Evolutionary conservation across 495 filamentous ascomycete genomes (phyloP), one percentile per base, ranked within the genome.

Genomic region (Penicillium goetzii): DNA sequence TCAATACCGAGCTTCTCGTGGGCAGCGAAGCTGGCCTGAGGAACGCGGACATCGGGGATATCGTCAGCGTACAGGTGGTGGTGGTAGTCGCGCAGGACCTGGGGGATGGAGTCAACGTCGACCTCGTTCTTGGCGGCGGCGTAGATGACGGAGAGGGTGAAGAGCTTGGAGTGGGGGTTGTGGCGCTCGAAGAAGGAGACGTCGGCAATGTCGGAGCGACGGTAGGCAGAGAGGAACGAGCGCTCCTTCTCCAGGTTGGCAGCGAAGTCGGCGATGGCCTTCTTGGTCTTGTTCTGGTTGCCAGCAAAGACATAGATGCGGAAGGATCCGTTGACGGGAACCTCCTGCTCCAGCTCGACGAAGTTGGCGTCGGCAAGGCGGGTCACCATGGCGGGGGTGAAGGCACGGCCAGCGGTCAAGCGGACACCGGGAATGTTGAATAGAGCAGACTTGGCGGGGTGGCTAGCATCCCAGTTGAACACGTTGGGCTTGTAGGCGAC

Each of bases 31-130:
- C 78, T 78, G 21, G 89, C 88, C 50, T 88, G 78, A 0, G 89
- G 89, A 2, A 90, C 87, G 14, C 85, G 80, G 47, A 82, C 77
- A 73, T 94, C 90, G 82, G 88, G 89, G 45, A 91, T 83, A 75
- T 96, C 90, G 66, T 97, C 92, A 6, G 92, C 89, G 69, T 96
- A 97, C 50, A 97, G 83, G 73, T 95, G 89, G 66, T 93, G 86
- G 63, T 87, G 81, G 77, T 96, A 96, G 58, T 90, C 80, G 2
- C 85, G 86, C 33, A 94, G 79, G 14, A 90, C 68, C 41, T 83
- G 77, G 26, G 92, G 92, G 28, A 94, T 80, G 21, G 83, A 78
- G 17, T 79, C 67, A 58, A 95, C 86, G 66, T 91, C 88, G 59
- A 95, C 79, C 33, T 82, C 73, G 51, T 83, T 79, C 63, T 90